These are phyloP conservation scores for Eucommia ulmoides DNA, from an alignment of 257 asterid species.

Conservation along the genomic window DNA sequence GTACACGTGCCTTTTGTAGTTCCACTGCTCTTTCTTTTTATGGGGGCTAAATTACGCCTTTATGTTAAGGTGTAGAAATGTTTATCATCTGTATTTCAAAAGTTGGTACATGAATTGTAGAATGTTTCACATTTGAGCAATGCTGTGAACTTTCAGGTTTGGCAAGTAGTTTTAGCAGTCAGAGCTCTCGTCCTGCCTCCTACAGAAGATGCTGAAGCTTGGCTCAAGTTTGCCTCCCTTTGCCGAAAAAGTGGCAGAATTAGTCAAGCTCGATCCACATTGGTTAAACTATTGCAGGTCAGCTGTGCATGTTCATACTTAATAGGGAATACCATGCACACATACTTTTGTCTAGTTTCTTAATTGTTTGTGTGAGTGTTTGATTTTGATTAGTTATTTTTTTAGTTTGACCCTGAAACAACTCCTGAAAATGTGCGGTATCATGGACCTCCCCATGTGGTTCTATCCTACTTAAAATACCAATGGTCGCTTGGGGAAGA, in stretches of 20 bases:
- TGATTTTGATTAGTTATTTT: slow-evolving; percentile 8
- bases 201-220: slow-evolving; percentile 90
- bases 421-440: slow-evolving; percentile 67
- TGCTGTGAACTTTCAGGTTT: slow-evolving; percentile 44
- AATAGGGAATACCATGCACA: slow-evolving; percentile 6
- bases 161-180: slow-evolving; percentile 82
- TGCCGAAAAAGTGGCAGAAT: slow-evolving; percentile 98
- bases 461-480: slow-evolving; percentile 86
- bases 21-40: too few relatives aligned
- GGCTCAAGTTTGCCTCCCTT: slow-evolving; percentile 95
- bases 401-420: slow-evolving; percentile 89
- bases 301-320: slow-evolving; percentile 9
- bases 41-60: too few relatives aligned
- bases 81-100: too few relatives aligned
- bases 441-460: slow-evolving; percentile 95
- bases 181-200: slow-evolving; percentile 98
- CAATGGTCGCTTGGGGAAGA: slow-evolving; percentile 99
- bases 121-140: too few relatives aligned
- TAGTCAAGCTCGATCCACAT: slow-evolving; percentile 90
- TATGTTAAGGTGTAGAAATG: too few relatives aligned
- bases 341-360: neutral
- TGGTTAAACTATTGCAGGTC: slow-evolving; percentile 88
- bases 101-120: slow-evolving; percentile 1
- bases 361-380: slow-evolving; percentile 3
- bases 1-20: too few relatives aligned